These are phyloP conservation scores for Dactylellina drechsleri DNA, from an alignment of 2,329 filamentous ascomycete genomes.

Conservation along the genomic window DNA sequence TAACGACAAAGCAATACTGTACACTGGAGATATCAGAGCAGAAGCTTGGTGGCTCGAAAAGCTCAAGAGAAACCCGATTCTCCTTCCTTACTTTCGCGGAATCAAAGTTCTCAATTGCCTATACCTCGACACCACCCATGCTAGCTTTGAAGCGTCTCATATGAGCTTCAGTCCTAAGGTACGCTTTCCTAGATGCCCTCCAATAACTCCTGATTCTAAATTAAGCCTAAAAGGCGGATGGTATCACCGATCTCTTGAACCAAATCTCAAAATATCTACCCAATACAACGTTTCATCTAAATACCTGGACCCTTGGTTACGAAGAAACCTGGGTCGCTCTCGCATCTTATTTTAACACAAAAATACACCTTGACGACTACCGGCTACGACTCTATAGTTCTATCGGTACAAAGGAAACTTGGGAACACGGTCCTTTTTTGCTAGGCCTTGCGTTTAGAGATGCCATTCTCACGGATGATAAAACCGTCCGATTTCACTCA, in stretches of 20 bases:
- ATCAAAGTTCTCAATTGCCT: conserved; percentile 78
- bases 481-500: conserved; percentile 78
- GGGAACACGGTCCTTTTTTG: conserved; percentile 63
- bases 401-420: conserved; percentile 66
- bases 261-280: conserved; percentile 75
- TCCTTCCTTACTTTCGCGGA: conserved; percentile 78
- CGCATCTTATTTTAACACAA: conserved; percentile 73
- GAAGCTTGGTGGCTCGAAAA: conserved; percentile 87
- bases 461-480: conserved; percentile 76
- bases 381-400: conserved; percentile 77
- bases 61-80: conserved; percentile 74
- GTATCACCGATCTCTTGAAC: conserved; percentile 76
- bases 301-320: conserved; percentile 92
- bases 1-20: conserved; percentile 76
- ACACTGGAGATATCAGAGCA: conserved; percentile 85
- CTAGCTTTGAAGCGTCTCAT: conserved; percentile 45
- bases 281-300: conserved; percentile 82
- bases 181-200: background rate
- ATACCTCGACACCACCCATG: conserved; percentile 88
- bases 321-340: conserved; percentile 91
- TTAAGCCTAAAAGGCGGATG: conserved; percentile 70
- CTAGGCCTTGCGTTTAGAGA: conserved; percentile 76
- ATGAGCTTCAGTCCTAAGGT: conserved; percentile 66
- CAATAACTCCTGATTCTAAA: background rate
- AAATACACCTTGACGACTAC: conserved; percentile 86